Conservation (phyloP, 768 basidiomycete genomes). For the Tricholomella constricta region DNA sequence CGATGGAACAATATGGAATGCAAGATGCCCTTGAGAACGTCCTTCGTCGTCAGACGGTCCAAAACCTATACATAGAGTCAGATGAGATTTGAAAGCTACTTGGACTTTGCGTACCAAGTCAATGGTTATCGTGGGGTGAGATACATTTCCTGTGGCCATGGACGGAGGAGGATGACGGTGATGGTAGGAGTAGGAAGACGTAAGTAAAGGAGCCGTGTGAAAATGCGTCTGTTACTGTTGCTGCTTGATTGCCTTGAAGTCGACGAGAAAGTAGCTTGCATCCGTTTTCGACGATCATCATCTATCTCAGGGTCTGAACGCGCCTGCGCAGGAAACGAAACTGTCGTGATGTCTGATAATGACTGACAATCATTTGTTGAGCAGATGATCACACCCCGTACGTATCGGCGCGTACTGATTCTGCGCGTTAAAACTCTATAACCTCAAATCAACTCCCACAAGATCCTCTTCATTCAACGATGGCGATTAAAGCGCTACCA, state of each 20-base stretch:
- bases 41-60: conserved; percentile 71
- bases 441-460: no score
- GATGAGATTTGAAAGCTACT: conserved; percentile 1
- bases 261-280: no score
- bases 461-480: neutral
- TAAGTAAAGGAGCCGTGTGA: conserved; percentile 3
- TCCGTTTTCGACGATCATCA: no score
- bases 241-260: no score
- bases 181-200: neutral
- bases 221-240: neutral
- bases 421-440: no score
- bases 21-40: conserved; percentile 75
- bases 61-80: conserved; percentile 51
- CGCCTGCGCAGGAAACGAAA: no score
- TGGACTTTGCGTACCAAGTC: conserved; percentile 15
- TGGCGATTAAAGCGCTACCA: neutral
- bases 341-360: no score
- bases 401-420: no score
- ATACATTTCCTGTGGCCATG: conserved; percentile 15
- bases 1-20: conserved; percentile 85
- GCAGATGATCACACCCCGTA: neutral
- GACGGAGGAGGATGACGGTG: neutral
- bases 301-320: no score
- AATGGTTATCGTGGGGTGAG: conserved; percentile 17
- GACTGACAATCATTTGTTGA: neutral